A percentile compares a stretch with the other conserved stretches of the same genome.
phyloP scores from a whole-genome alignment of 2,329 filamentous ascomycete species.

The Ceratocystis cubensis region DNA sequence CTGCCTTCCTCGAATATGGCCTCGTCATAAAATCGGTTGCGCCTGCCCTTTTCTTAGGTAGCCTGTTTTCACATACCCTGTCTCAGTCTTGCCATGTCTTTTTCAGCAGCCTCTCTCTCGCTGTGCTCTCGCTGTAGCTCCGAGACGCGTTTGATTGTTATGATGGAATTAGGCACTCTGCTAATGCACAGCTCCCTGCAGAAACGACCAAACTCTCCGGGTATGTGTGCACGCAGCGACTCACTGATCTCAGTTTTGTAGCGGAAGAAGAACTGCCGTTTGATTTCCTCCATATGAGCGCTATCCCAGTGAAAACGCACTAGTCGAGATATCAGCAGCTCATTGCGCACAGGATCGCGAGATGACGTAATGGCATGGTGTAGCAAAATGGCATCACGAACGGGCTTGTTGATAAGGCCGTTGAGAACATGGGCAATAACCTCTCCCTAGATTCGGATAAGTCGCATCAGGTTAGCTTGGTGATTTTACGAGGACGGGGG shows the following conservation, averaged over 20 bases:
- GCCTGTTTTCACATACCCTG: not conserved
- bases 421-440: constrained; percentile 90
- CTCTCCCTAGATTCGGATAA: constrained; percentile 55
- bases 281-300: constrained; percentile 65
- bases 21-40: not conserved
- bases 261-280: constrained; percentile 64
- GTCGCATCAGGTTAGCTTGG: constrained; percentile 18
- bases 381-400: constrained; percentile 80
- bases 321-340: constrained; percentile 75
- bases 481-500: constrained; percentile 1
- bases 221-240: constrained; percentile 64
- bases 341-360: constrained; percentile 61
- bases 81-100: not conserved
- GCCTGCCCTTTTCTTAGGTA: not conserved
- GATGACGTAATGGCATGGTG: constrained; percentile 74
- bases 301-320: constrained; percentile 90
- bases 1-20: too few relatives aligned
- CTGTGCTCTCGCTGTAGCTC: constrained; percentile 17
- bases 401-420: constrained; percentile 88
- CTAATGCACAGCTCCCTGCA: constrained; percentile 57
- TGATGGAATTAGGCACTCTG: constrained; percentile 47
- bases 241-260: constrained; percentile 65
- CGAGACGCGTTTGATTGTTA: constrained; percentile 35
- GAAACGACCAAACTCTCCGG: constrained; percentile 64
- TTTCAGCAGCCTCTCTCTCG: constrained; percentile 13